These are phyloP conservation scores for Lasiosphaeris hirsuta DNA, from an alignment of 495 filamentous ascomycete species.

Conservation along the genomic window DNA sequence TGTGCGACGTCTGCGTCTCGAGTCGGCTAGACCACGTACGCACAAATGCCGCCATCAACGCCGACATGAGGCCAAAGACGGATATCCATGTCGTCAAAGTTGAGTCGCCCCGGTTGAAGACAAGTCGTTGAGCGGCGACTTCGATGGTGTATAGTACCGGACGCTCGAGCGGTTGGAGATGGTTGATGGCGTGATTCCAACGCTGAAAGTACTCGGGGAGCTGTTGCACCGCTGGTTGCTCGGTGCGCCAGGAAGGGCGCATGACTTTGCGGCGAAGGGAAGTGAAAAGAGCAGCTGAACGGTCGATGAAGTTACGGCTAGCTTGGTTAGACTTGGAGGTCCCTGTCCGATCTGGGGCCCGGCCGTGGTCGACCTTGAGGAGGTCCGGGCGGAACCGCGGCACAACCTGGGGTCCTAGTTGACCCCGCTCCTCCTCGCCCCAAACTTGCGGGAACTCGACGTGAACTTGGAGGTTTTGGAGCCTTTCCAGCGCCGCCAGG, in stretches of 20 bases:
- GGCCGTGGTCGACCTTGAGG: no score
- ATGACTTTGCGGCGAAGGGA: no score
- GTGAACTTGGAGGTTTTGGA: not conserved
- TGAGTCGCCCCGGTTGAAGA: slow-evolving; percentile 16
- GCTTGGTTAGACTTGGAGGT: no score
- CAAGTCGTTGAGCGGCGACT: slow-evolving; percentile 16
- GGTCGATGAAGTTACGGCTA: no score
- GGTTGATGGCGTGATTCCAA: slow-evolving; percentile 7
- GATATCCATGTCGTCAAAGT: slow-evolving; percentile 14
- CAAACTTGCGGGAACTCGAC: no score
- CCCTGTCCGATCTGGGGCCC: no score
- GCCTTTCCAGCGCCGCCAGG: not conserved
- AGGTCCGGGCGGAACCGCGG: no score
- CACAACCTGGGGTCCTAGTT: no score
- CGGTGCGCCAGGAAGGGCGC: no score
- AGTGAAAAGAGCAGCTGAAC: no score
- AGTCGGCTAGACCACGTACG: slow-evolving; percentile 14
- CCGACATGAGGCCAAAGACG: slow-evolving; percentile 13
- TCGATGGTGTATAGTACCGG: slow-evolving; percentile 10
- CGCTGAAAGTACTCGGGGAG: slow-evolving; percentile 4
- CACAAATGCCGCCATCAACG: slow-evolving; percentile 18
- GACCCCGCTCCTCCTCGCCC: no score
- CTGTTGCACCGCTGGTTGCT: no score
- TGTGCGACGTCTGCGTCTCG: slow-evolving; percentile 21
- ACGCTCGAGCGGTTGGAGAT: slow-evolving; percentile 8